Percentiles rank a stretch among this genome's conserved stretches.
Evolutionary conservation across 1,284 basidiomycete genomes (phyloP).

Genomic region (Meripilus lineatus): DNA sequence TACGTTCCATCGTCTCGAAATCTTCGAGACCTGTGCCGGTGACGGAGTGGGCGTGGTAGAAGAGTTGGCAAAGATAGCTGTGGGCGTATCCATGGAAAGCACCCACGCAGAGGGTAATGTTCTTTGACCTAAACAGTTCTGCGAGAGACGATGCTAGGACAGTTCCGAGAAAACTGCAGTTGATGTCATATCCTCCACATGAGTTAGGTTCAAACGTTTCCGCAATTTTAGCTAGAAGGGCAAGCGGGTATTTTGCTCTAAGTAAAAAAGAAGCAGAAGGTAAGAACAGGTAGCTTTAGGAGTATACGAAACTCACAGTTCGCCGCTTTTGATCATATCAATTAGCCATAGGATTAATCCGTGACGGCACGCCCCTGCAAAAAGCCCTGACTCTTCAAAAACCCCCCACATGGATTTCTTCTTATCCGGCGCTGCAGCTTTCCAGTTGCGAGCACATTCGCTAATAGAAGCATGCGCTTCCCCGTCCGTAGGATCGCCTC

Average conservation of each 20-base stretch:
- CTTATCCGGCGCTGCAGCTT: slow-evolving; percentile 20
- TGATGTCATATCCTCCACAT: slow-evolving; percentile 24
- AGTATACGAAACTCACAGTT: slow-evolving; percentile 18
- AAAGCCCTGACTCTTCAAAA: slow-evolving; percentile 27
- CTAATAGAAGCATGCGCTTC: not conserved
- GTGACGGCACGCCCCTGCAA: slow-evolving; percentile 22
- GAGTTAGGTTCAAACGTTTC: slow-evolving; percentile 12
- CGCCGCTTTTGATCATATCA: slow-evolving; percentile 23
- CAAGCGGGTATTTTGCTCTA: slow-evolving; percentile 29
- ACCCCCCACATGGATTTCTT: slow-evolving; percentile 21
- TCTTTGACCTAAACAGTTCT: slow-evolving; percentile 13
- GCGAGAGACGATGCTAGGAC: slow-evolving; percentile 16
- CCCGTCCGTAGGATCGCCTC: slow-evolving; percentile 11
- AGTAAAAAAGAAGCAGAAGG: not conserved
- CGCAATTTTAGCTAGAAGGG: slow-evolving; percentile 17
- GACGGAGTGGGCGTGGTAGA: slow-evolving; percentile 15
- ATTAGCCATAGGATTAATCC: slow-evolving; percentile 12
- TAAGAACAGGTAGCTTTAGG: not conserved
- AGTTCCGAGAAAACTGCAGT: slow-evolving; percentile 21
- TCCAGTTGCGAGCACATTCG: slow-evolving; percentile 24
- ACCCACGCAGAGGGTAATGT: slow-evolving; percentile 8
- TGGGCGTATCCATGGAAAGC: slow-evolving; percentile 24
- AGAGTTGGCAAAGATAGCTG: slow-evolving; percentile 18
- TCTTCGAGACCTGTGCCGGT: slow-evolving; percentile 20
- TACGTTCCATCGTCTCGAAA: slow-evolving; percentile 21